Conservation (phyloP, 2,329 filamentous ascomycete species). For the Calonectria pteridis region DNA sequence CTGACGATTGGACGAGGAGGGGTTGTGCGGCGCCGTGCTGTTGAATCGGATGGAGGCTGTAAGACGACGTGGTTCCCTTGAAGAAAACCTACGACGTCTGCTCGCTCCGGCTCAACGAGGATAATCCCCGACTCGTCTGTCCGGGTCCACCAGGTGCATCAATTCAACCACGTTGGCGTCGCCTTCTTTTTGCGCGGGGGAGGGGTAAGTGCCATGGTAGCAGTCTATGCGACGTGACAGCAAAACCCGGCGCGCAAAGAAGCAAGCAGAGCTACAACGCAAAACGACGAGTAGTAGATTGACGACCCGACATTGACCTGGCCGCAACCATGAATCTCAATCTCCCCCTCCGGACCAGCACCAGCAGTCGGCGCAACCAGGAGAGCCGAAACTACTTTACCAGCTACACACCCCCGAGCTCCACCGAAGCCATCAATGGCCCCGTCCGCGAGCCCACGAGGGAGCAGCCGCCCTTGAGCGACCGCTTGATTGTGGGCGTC, state of each 20-base stretch:
- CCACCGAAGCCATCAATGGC: constrained; percentile 73
- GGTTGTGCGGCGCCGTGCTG: constrained; percentile 1
- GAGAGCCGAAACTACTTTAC: constrained; percentile 70
- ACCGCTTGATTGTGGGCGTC: constrained; percentile 81
- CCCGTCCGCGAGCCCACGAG: constrained; percentile 68
- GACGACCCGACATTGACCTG: constrained; percentile 7
- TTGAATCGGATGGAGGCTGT: constrained; percentile 24
- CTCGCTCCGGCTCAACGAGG: constrained; percentile 11
- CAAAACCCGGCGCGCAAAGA: constrained; percentile 3
- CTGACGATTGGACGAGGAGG: constrained; percentile 22
- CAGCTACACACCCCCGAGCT: constrained; percentile 66
- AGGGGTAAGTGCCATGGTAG: constrained; percentile 42
- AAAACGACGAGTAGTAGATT: background rate
- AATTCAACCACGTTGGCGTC: constrained; percentile 23
- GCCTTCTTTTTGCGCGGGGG: constrained; percentile 34
- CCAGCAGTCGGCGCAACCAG: constrained; percentile 64
- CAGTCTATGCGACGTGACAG: constrained; percentile 28
- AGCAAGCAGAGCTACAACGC: constrained; percentile 1
- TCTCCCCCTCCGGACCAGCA: constrained; percentile 61
- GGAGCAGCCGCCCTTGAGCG: constrained; percentile 65
- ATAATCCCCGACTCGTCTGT: background rate
- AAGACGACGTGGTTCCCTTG: constrained; percentile 13
- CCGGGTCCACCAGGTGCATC: constrained; percentile 22
- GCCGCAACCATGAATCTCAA: constrained; percentile 61
- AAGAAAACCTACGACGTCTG: background rate